Conservation (phyloP, 768 basidiomycete species). For the Dioszegia aurantiaca region DNA sequence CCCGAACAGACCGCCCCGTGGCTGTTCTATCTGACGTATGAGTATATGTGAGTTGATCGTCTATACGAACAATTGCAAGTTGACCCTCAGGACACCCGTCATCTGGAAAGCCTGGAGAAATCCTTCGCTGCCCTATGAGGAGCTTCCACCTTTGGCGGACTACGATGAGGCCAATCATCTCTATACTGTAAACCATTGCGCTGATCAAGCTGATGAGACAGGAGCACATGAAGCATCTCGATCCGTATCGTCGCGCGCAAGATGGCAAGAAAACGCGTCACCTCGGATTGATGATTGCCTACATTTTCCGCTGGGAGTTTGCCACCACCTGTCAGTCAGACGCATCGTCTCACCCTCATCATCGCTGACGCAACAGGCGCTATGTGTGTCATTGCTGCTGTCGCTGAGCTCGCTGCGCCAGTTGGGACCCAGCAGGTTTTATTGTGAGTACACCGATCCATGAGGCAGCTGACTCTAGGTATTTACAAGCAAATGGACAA, state of each 20-base stretch:
- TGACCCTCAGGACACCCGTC: conserved; percentile 53
- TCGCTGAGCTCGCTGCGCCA: conserved; percentile 52
- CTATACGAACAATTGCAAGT: neutral
- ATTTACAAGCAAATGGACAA: conserved; percentile 61
- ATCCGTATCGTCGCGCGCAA: conserved; percentile 50
- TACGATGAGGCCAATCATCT: conserved; percentile 51
- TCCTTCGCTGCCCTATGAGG: conserved; percentile 49
- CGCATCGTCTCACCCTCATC: neutral
- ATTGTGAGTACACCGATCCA: conserved; percentile 43
- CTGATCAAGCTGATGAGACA: conserved; percentile 8
- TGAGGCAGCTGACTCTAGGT: conserved; percentile 16
- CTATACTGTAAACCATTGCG: conserved; percentile 29
- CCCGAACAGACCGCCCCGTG: conserved; percentile 60
- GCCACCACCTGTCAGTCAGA: conserved; percentile 21
- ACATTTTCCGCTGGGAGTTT: conserved; percentile 27
- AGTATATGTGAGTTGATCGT: conserved; percentile 54
- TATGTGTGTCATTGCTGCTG: conserved; percentile 31
- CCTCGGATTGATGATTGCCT: conserved; percentile 57
- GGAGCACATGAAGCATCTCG: conserved; percentile 48
- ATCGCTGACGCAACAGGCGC: conserved; percentile 15
- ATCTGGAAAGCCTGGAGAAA: conserved; percentile 47
- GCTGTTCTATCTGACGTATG: conserved; percentile 56
- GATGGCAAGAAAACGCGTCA: conserved; percentile 55
- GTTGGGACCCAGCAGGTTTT: conserved; percentile 55
- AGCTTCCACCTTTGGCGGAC: conserved; percentile 58